Percentiles rank a stretch among this genome's conserved stretches.
Evolutionary conservation across 441 rosid genomes (phyloP).

Genomic region (Theobroma grandiflorum): DNA sequence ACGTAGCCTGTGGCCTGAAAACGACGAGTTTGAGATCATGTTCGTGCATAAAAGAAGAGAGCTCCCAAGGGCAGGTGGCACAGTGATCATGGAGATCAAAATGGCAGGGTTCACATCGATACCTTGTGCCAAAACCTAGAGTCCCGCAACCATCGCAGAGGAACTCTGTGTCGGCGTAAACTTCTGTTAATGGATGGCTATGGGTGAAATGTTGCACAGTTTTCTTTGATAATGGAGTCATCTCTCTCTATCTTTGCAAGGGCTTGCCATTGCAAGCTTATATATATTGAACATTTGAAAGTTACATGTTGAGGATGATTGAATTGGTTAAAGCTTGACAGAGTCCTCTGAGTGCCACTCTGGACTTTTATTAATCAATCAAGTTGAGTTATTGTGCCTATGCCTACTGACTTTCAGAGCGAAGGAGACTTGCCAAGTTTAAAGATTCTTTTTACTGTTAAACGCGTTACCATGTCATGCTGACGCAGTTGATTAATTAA

Average conservation of each 20-base stretch:
- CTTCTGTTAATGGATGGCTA: neutral
- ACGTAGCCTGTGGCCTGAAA: neutral
- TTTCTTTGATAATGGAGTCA: neutral
- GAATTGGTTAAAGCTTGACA: neutral
- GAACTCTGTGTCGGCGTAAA: neutral
- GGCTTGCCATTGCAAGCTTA: neutral
- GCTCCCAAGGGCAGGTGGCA: neutral
- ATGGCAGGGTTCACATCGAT: neutral
- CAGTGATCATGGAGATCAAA: neutral
- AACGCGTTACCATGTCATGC: too few relatives aligned
- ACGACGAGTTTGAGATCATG: neutral
- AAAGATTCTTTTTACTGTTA: too few relatives aligned
- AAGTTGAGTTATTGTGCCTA: too few relatives aligned
- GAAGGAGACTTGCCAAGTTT: too few relatives aligned
- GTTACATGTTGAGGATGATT: neutral
- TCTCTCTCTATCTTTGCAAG: neutral
- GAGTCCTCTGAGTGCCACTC: neutral
- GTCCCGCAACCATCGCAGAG: neutral
- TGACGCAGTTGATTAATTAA: too few relatives aligned
- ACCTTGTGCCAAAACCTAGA: neutral
- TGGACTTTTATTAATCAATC: too few relatives aligned
- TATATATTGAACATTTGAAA: neutral
- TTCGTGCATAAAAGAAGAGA: neutral
- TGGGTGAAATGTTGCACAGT: neutral
- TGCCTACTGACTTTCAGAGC: too few relatives aligned